Evolutionary conservation across 768 basidiomycete species (phyloP), one percentile per base, ranked within the genome.

Genomic region (Mycena galopus): DNA sequence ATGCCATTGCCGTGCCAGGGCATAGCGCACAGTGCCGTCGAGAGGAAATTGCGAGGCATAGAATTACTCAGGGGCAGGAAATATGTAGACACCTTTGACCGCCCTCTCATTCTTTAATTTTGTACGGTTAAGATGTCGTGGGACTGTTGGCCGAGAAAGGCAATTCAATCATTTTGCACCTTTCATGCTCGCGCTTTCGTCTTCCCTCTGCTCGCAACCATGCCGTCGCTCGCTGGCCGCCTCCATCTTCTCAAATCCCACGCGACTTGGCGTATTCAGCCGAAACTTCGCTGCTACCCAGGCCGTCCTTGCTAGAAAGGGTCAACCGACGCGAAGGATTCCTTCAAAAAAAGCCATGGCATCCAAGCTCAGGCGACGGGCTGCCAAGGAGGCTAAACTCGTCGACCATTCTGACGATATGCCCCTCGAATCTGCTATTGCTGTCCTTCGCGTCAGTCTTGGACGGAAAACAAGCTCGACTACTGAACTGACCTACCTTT

Each of bases 331-430:
- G 21, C 90, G 88, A 78, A 86, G 88, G 3, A 80, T 86, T n/a
- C 90, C 88, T 19, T 91, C 91, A 17, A 95, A 94, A 82, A 92
- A 92, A 77, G 89, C 91, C 25, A 84, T 89, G 33, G 92, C 91
- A 33, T 89, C 92, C 33, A 89, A 92, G 77, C 85, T 87, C 21
- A 88, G 87, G 72, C 87, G 89, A 81, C 89, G 87, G 73, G 90
- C 89, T 12, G 85, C 86, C 11, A 83, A 88, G 67, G 85, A 86
- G 19, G 84, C 82, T 30, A 90, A 88, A 79, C 85, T 85, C 66
- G 85, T 91, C 16, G 91, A 91, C 69, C 88, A 90, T 71, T 79
- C 84, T 16, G 92, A 94, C 78, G 92, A 90, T 78, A 88, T 95
- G 81, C 83, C 89, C 10, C 85, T 95, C 50, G 71, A 81, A 23